Percentiles rank a stretch among this genome's conserved stretches.
Conservation (phyloP, 2,329 filamentous ascomycete genomes). For the Penicillium sp. region DNA sequence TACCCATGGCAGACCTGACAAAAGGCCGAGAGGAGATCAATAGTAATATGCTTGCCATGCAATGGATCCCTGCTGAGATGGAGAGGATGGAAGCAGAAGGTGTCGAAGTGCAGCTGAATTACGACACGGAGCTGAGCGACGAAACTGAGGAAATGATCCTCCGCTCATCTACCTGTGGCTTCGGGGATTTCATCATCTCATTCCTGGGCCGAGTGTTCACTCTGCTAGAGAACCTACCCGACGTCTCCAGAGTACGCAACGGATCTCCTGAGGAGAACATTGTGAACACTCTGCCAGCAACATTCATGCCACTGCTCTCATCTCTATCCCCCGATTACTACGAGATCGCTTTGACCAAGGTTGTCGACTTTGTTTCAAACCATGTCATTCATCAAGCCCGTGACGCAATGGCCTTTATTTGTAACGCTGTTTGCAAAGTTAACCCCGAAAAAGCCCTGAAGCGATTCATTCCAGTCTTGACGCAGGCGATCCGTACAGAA, state of each 20-base stretch:
- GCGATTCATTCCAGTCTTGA: conserved; percentile 85
- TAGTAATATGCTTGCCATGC: conserved; percentile 77
- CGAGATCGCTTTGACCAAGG: conserved; percentile 87
- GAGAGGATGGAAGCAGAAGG: conserved; percentile 90
- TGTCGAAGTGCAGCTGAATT: conserved; percentile 83
- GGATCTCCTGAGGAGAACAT: conserved; percentile 96
- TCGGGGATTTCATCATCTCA: conserved; percentile 89
- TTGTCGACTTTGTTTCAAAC: conserved; percentile 86
- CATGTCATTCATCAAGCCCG: conserved; percentile 97
- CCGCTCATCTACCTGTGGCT: conserved; percentile 90
- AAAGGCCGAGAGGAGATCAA: conserved; percentile 70
- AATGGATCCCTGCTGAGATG: conserved; percentile 95
- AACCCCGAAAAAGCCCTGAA: conserved; percentile 92
- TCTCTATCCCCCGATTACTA: conserved; percentile 92
- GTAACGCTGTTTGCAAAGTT: conserved; percentile 94
- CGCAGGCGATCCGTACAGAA: conserved; percentile 90
- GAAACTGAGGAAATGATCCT: conserved; percentile 86
- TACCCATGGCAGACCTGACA: conserved; percentile 85
- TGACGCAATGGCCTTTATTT: conserved; percentile 98
- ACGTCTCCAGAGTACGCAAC: conserved; percentile 83
- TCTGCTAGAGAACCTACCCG: conserved; percentile 90
- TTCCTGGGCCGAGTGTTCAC: conserved; percentile 95
- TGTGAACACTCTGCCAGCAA: conserved; percentile 91
- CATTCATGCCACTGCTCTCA: conserved; percentile 86
- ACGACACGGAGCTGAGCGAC: conserved; percentile 78